Base-by-base conservation (phyloP, 129 eudicot genomes). In the Saussurea involucrata region DNA sequence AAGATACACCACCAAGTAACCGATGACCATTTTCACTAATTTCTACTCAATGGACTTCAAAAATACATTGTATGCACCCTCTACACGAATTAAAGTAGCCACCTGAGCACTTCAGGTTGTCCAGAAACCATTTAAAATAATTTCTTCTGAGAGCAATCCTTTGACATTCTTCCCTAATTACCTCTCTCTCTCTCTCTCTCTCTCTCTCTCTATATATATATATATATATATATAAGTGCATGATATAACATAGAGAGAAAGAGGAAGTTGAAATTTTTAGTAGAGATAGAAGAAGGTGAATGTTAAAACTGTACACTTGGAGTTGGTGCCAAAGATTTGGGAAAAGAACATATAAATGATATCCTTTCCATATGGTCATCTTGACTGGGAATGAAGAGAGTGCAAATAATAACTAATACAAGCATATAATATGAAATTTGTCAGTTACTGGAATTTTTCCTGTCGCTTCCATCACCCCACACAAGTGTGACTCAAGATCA, bases 371-470 rank as follows among this genome's bases (percentile, higher is more conserved):
- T 33, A 71, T 71, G 25, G 75, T 27, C 60, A 71, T 44, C n/a
- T 63, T 63, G 79, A 64, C 71, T 63, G 20, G 24, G 20, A 49
- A 24, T 66, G 44, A 37, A 20, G 75, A 53, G 65, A 60, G 27
- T 60, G 60, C 44, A 58, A 69, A 24, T 74, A 60, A 60, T 33
- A 32, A 33, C 34, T 55, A 34, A 21, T 71, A 22, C 64, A 29
- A 28, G 37, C 64, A 40, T 37, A 37, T 42, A 29, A 22, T 42
- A 78, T 22, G 71, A 53, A 49, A 36, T 53, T 24, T 69, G 67
- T 69, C 28, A 20, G 71, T 71, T 90, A 93, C 98, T 90, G 98
- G 98, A 80, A 88, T 76, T 71, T 83, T 83, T 75, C 98, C 97
- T 25, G 82, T 72, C 37, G 98, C 88, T 86, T 95, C 93, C 68